Evolutionary conservation across 768 basidiomycete species (phyloP), one percentile per base, ranked within the genome.

Genomic region (Strobilomyces dryophilus): DNA sequence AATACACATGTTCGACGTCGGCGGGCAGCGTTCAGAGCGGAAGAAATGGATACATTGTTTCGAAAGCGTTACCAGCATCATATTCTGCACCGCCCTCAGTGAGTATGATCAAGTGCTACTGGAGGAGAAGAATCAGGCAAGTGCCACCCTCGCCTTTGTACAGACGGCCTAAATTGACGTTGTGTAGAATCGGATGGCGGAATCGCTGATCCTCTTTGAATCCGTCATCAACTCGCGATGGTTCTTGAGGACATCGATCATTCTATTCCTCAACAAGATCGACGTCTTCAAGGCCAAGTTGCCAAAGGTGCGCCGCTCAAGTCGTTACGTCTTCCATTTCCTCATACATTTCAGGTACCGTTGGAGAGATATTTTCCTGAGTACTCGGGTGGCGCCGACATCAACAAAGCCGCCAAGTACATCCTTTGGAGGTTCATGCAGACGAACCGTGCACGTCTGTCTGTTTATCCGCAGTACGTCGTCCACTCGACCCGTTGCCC

Each of bases 361-460:
- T 69, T 92, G n/a, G 86, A 88, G 55, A 73, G 75, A 40, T 87
- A 87, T 66, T 94, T 93, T 68, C 83, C 90, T 5, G 92, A 94
- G 63, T 29, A 29, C 29, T 29, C 29, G 29, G 29, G 29, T 29
- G 92, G 92, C 5, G 70, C 84, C 4, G 90, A 95, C 62, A 89
- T 95, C 68, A 94, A 92, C 74, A 95, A 95, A 69, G 92, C 92
- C 2, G 92, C 93, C 0, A 93, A 94, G 61, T 95, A 92, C 58
- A 93, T 98, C 49, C 74, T 98, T 35, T 97, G 92, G 94, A 75
- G 89, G 62, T 98, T 95, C 62, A 94, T 93, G 79, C 91, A 95
- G 69, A 86, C 89, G 51, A 95, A 95, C 60, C 73, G 88, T 20
- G 89, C 89, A 49, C 70, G 85, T 47, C 71, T 95, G 59, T 92